Evolutionary conservation across 73 alveolate genomes (phyloP).

Genomic region (Symbiodinium pilosum): DNA sequence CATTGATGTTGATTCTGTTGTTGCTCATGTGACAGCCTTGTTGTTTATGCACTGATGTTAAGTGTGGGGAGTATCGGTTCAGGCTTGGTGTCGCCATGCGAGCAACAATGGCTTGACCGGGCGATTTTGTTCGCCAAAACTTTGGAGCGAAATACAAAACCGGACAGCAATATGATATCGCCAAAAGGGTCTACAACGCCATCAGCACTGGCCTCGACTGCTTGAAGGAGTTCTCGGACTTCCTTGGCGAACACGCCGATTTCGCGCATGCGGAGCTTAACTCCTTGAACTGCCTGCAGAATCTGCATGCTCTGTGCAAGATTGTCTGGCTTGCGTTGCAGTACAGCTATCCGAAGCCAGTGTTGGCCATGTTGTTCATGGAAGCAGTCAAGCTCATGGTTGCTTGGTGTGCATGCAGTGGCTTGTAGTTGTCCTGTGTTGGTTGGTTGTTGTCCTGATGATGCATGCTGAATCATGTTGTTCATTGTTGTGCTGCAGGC

Average conservation of each 20-base stretch:
- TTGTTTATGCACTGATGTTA: too few species aligned
- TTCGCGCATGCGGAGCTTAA: not conserved
- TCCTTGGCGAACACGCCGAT: not conserved
- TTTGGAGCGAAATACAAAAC: not conserved
- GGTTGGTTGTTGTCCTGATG: too few species aligned
- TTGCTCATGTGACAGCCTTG: too few species aligned
- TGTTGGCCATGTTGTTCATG: not conserved
- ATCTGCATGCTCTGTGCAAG: not conserved
- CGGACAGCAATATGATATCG: not conserved
- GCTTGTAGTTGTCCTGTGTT: too few species aligned
- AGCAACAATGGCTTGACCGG: not conserved
- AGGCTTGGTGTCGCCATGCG: not conserved
- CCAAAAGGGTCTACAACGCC: not conserved
- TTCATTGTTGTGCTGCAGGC: too few species aligned
- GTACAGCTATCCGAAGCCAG: not conserved
- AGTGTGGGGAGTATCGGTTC: too few species aligned
- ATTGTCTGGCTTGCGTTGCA: not conserved
- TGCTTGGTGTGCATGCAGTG: too few species aligned
- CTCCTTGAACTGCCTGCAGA: not conserved
- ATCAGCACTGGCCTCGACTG: not conserved
- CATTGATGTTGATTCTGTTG: too few species aligned
- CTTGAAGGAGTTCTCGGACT: not conserved
- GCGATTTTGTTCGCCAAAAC: not conserved
- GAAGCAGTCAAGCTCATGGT: not conserved
- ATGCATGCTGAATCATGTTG: too few species aligned